Conservation (phyloP, 345 rosid species). For the Carallia brachiata region DNA sequence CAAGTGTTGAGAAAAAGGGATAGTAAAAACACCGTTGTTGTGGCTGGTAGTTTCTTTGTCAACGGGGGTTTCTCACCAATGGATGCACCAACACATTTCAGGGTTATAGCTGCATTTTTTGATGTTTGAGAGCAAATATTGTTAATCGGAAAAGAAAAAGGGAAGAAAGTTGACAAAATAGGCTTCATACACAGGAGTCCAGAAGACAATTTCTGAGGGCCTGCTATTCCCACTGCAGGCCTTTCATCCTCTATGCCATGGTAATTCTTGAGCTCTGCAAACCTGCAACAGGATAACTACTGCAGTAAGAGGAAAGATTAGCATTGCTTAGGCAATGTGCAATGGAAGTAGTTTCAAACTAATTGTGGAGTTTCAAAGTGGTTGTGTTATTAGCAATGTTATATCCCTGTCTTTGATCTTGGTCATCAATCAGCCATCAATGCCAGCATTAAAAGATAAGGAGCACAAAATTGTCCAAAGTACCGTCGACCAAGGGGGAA, state of each 20-base stretch:
- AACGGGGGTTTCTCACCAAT: constrained; percentile 72
- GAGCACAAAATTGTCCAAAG: too few relatives aligned
- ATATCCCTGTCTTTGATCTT: too few relatives aligned
- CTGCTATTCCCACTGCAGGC: constrained; percentile 44
- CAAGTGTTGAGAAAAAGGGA: constrained; percentile 2
- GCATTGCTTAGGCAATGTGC: not conserved
- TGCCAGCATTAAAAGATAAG: too few relatives aligned
- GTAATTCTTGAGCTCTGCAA: constrained; percentile 63
- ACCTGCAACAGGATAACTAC: constrained; percentile 40
- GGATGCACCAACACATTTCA: constrained; percentile 82
- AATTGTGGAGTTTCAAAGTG: not conserved
- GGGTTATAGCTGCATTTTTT: constrained; percentile 62
- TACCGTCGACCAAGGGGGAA: too few relatives aligned
- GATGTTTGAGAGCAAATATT: not conserved
- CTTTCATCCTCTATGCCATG: constrained; percentile 84
- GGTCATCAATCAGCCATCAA: too few relatives aligned
- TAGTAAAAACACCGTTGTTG: constrained; percentile 56
- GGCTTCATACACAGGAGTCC: constrained; percentile 63
- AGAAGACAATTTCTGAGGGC: constrained; percentile 80
- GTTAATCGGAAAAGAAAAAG: not conserved
- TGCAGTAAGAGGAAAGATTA: not conserved
- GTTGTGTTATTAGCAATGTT: too few relatives aligned
- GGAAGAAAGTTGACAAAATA: constrained; percentile 2
- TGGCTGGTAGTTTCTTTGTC: constrained; percentile 84
- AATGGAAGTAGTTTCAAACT: not conserved